Percentiles rank a stretch among this genome's conserved stretches.
phyloP scores from a whole-genome alignment of 2,329 filamentous ascomycete genomes.

The Xylaria polymorpha region DNA sequence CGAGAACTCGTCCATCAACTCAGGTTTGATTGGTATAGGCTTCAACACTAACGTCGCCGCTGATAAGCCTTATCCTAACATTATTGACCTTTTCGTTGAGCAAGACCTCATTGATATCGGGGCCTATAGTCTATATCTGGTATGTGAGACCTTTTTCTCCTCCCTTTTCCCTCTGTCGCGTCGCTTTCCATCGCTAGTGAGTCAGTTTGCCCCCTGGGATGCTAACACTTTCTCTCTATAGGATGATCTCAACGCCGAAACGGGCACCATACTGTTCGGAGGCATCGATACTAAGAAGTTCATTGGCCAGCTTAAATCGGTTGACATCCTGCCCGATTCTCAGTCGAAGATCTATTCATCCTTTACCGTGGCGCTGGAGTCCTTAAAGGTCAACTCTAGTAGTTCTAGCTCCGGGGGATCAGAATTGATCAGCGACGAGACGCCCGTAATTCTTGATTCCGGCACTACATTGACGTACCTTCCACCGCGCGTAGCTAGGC shows the following conservation, averaged over 20 bases:
- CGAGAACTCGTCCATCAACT: conserved; percentile 59
- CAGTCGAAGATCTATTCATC: conserved; percentile 54
- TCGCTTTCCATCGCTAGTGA: not conserved
- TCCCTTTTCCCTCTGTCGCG: not conserved
- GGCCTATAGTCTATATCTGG: conserved; percentile 76
- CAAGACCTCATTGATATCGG: conserved; percentile 71
- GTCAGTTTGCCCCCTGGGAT: not conserved
- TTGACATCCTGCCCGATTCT: conserved; percentile 65
- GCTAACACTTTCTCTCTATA: conserved; percentile 48
- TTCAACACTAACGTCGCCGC: conserved; percentile 64
- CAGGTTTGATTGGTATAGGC: conserved; percentile 70
- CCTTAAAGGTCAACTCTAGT: conserved; percentile 54
- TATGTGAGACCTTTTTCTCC: conserved; percentile 43
- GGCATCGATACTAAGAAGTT: conserved; percentile 77
- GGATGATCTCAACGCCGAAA: conserved; percentile 64
- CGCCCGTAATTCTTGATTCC: conserved; percentile 72
- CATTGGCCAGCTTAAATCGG: conserved; percentile 64
- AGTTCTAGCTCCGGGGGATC: conserved; percentile 46
- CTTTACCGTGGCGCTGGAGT: conserved; percentile 55
- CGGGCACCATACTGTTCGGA: conserved; percentile 75
- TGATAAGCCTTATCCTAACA: conserved; percentile 61
- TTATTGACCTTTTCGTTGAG: conserved; percentile 72
- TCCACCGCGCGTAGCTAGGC: conserved; percentile 60
- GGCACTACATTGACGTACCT: conserved; percentile 74
- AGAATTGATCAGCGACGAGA: conserved; percentile 39